Percentiles rank a stretch among this genome's conserved stretches.
These are phyloP conservation scores for Globisporangium iwayamae DNA, from an alignment of 352 stramenopile genomes.

Conservation along the genomic window DNA sequence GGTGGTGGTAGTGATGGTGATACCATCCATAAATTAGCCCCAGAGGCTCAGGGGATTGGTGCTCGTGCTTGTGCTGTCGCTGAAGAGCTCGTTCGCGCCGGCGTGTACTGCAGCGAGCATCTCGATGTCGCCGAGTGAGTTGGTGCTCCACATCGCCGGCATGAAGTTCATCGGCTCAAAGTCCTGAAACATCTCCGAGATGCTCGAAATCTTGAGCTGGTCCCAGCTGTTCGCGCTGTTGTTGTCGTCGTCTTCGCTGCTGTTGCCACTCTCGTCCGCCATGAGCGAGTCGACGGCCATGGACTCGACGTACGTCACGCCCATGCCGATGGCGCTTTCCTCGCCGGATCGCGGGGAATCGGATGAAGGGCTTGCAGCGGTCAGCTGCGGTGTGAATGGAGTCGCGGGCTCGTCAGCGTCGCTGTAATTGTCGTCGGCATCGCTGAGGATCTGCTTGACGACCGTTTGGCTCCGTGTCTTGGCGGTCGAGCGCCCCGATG, in stretches of 20 bases:
- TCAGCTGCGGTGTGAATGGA: slow-evolving; percentile 9
- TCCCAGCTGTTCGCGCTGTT: slow-evolving; percentile 17
- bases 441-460: slow-evolving; percentile 6
- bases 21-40: slow-evolving; percentile 16
- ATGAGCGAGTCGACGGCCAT: slow-evolving; percentile 25
- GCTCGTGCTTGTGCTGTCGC: slow-evolving; percentile 15
- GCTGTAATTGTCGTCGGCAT: slow-evolving; percentile 1
- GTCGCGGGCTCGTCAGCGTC: slow-evolving; percentile 12
- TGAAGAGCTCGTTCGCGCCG: slow-evolving; percentile 34
- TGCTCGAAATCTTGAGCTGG: slow-evolving; percentile 21
- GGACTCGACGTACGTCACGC: slow-evolving; percentile 22
- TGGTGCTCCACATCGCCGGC: slow-evolving; percentile 48
- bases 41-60: slow-evolving; percentile 16
- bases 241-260: not conserved
- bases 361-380: slow-evolving; percentile 20
- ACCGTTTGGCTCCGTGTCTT: slow-evolving; percentile 15
- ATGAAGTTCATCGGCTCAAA: slow-evolving; percentile 35
- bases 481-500: not conserved
- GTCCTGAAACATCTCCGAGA: slow-evolving; percentile 47
- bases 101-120: slow-evolving; percentile 21
- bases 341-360: slow-evolving; percentile 38
- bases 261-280: slow-evolving; percentile 14
- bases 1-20: not conserved
- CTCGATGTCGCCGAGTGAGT: slow-evolving; percentile 37
- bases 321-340: slow-evolving; percentile 9